phyloP scores from a whole-genome alignment of 1,284 basidiomycete species.

The Melanopsichium pennsylvanicum region DNA sequence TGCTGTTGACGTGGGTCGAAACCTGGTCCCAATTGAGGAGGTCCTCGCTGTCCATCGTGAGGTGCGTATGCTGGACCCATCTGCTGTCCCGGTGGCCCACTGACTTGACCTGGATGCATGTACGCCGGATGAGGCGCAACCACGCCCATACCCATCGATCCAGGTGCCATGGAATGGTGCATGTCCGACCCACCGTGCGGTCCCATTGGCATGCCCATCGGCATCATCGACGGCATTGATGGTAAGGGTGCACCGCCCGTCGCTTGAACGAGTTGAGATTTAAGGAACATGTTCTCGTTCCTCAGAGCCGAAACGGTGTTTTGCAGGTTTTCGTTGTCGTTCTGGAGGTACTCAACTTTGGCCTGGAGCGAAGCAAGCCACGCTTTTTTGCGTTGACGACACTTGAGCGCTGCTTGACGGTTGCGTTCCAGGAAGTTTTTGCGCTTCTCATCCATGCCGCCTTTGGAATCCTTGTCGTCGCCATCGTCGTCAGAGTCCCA shows the following conservation, averaged over 20 bases:
- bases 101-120: slow-evolving; percentile 37
- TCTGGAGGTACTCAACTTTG: slow-evolving; percentile 86
- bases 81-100: slow-evolving; percentile 14
- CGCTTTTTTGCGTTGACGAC: slow-evolving; percentile 96
- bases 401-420: slow-evolving; percentile 85
- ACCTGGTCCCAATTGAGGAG: slow-evolving; percentile 9
- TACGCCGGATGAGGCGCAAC: slow-evolving; percentile 46
- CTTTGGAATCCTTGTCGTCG: slow-evolving; percentile 58
- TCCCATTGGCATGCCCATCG: slow-evolving; percentile 23
- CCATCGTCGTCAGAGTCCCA: slow-evolving; percentile 31
- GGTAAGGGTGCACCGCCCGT: slow-evolving; percentile 34
- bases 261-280: slow-evolving; percentile 56
- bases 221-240: slow-evolving; percentile 26
- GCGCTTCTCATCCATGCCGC: slow-evolving; percentile 64
- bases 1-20: slow-evolving; percentile 2
- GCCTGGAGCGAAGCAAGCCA: slow-evolving; percentile 92
- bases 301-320: slow-evolving; percentile 69
- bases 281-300: slow-evolving; percentile 69
- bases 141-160: slow-evolving; percentile 35
- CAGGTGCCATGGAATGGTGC: slow-evolving; percentile 27
- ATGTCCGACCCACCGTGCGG: slow-evolving; percentile 22
- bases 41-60: slow-evolving; percentile 15
- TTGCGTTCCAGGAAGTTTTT: slow-evolving; percentile 64
- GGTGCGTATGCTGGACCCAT: slow-evolving; percentile 21
- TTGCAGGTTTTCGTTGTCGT: slow-evolving; percentile 91